A percentile compares a stretch with the other conserved stretches of the same genome.
Evolutionary conservation across 495 filamentous ascomycete species (phyloP).

Genomic region (Hypoxylon rickii): DNA sequence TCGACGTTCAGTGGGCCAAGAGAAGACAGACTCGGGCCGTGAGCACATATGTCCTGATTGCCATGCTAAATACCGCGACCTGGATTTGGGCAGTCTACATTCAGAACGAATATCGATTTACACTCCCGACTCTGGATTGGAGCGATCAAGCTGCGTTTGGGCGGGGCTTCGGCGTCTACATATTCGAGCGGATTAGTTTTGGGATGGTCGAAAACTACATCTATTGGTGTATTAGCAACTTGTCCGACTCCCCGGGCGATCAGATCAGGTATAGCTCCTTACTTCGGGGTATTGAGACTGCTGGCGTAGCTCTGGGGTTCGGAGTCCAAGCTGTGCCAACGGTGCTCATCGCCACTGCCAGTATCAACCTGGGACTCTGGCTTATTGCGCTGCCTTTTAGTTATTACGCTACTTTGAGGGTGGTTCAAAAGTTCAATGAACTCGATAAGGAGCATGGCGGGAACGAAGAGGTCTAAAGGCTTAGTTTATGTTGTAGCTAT

Average conservation of each 20-base stretch:
- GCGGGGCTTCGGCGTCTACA: constrained; percentile 48
- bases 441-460: constrained; percentile 1
- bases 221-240: constrained; percentile 51
- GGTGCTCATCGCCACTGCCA: constrained; percentile 45
- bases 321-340: constrained; percentile 51
- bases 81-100: constrained; percentile 41
- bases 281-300: constrained; percentile 49
- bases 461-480: neutral
- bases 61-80: constrained; percentile 33
- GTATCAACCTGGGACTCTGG: constrained; percentile 50
- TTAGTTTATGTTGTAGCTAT: too few relatives aligned
- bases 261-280: constrained; percentile 51
- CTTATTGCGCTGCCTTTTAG: constrained; percentile 48
- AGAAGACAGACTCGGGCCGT: constrained; percentile 34
- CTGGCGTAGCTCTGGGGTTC: constrained; percentile 47
- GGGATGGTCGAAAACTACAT: constrained; percentile 53
- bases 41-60: constrained; percentile 30
- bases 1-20: constrained; percentile 30
- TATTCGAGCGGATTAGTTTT: constrained; percentile 46
- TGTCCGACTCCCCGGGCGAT: constrained; percentile 48
- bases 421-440: constrained; percentile 43
- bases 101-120: constrained; percentile 31
- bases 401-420: constrained; percentile 49
- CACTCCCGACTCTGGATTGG: constrained; percentile 26
- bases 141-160: constrained; percentile 42